Conservation (phyloP, 140 eudicot genomes). For the Stevia rebaudiana region DNA sequence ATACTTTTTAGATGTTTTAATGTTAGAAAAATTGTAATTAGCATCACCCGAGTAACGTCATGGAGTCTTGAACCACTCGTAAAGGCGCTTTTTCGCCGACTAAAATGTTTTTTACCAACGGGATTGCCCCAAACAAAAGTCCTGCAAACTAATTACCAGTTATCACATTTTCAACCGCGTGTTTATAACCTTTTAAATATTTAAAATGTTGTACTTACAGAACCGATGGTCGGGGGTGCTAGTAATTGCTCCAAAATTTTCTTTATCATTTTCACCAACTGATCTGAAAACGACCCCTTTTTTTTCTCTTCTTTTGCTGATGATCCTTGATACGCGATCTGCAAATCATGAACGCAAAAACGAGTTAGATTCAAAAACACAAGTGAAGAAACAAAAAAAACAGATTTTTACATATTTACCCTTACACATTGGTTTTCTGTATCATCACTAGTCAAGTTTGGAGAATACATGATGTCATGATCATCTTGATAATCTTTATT, state of each 20-base stretch:
- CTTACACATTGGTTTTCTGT: slow-evolving; percentile 38
- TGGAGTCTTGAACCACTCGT: slow-evolving; percentile 62
- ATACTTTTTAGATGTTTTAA: no score
- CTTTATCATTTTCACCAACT: slow-evolving; percentile 29
- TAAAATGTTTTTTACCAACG: slow-evolving; percentile 60
- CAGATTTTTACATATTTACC: no score
- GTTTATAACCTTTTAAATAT: not conserved
- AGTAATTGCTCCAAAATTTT: slow-evolving; percentile 51
- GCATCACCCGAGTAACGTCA: slow-evolving; percentile 68
- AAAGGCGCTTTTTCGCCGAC: slow-evolving; percentile 71
- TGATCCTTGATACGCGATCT: slow-evolving; percentile 30
- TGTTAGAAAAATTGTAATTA: not conserved
- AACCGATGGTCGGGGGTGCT: slow-evolving; percentile 80
- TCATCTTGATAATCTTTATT: slow-evolving; percentile 30
- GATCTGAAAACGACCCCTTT: slow-evolving; percentile 20
- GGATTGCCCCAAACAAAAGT: slow-evolving; percentile 54
- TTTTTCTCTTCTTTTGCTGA: slow-evolving; percentile 20
- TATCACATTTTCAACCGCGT: not conserved
- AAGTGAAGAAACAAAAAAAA: not conserved
- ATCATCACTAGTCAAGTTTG: slow-evolving; percentile 21
- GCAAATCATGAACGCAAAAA: slow-evolving; percentile 12
- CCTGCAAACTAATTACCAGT: slow-evolving; percentile 55
- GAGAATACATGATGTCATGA: slow-evolving; percentile 21
- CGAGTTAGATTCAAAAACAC: not conserved
- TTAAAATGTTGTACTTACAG: slow-evolving; percentile 39